These are phyloP conservation scores for Suillus spraguei DNA, from an alignment of 768 basidiomycete species.

Conservation along the genomic window DNA sequence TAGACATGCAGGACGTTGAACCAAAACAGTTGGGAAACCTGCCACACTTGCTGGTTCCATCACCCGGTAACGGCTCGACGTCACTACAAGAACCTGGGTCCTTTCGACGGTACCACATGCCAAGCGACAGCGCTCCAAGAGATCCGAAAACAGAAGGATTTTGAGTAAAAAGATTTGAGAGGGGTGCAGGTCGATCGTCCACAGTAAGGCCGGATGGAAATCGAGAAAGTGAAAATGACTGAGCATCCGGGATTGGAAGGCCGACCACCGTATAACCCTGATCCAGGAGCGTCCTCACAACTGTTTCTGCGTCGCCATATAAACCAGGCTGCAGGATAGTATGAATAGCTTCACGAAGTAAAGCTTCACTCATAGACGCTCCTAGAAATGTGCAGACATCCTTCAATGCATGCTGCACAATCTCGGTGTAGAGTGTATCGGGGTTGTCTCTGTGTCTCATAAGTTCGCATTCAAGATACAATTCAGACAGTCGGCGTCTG, in stretches of 20 bases:
- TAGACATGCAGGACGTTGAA: slow-evolving; percentile 1
- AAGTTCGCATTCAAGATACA: slow-evolving; percentile 8
- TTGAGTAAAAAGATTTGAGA: not conserved
- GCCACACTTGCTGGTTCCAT: slow-evolving; percentile 5
- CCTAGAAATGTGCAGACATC: not conserved
- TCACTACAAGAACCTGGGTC: slow-evolving; percentile 10
- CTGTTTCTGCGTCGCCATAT: not conserved
- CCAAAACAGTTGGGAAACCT: slow-evolving; percentile 2
- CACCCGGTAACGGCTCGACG: not conserved
- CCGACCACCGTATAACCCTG: not conserved
- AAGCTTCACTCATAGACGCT: not conserved
- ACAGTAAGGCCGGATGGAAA: slow-evolving; percentile 2
- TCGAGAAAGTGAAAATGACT: slow-evolving; percentile 5
- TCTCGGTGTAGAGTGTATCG: not conserved
- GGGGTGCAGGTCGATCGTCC: not conserved
- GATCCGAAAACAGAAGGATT: not conserved
- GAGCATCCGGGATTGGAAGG: slow-evolving; percentile 2
- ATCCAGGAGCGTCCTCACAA: not conserved
- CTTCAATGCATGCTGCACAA: not conserved
- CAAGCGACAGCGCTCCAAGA: not conserved
- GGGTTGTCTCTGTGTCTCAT: slow-evolving; percentile 8
- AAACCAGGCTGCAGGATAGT: slow-evolving; percentile 4
- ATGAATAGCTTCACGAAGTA: not conserved
- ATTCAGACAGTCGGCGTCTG: not conserved
- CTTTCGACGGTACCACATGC: not conserved